These are phyloP conservation scores for Akebia trifoliata DNA, from an alignment of 164 flowering plant genomes.

Conservation along the genomic window DNA sequence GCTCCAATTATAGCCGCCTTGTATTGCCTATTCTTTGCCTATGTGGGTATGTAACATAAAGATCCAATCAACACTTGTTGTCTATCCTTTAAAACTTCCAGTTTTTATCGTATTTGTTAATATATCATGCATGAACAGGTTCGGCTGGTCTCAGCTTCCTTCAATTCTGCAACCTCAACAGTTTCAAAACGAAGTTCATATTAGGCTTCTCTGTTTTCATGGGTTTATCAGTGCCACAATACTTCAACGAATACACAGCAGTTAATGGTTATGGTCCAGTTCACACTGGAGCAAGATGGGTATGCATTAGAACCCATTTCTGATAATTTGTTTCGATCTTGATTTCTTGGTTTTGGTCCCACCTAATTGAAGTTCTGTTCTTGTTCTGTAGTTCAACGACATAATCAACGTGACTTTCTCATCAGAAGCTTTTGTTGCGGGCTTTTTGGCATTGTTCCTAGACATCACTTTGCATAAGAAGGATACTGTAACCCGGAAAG, in stretches of 20 bases:
- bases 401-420: conserved; percentile 77
- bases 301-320: conserved; percentile 21
- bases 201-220: conserved; percentile 85
- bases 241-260: conserved; percentile 83
- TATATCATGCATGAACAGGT: conserved; percentile 38
- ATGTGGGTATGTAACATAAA: conserved; percentile 65
- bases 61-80: background rate
- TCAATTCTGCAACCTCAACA: conserved; percentile 95
- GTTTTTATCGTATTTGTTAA: background rate
- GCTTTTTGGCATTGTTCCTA: conserved; percentile 61
- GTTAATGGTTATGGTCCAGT: conserved; percentile 84
- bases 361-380: conserved; percentile 2
- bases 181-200: conserved; percentile 85
- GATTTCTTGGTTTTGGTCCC: background rate
- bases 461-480: conserved; percentile 68
- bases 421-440: conserved; percentile 90
- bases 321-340: background rate
- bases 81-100: background rate
- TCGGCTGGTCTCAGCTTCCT: conserved; percentile 83
- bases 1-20: conserved; percentile 82
- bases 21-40: conserved; percentile 90
- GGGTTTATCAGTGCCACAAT: conserved; percentile 90
- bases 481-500: conserved; percentile 58
- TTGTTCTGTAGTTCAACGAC: conserved; percentile 73
- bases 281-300: conserved; percentile 85